Conservation (phyloP, 1,284 basidiomycete genomes). For the Apiotrichum porosum region DNA sequence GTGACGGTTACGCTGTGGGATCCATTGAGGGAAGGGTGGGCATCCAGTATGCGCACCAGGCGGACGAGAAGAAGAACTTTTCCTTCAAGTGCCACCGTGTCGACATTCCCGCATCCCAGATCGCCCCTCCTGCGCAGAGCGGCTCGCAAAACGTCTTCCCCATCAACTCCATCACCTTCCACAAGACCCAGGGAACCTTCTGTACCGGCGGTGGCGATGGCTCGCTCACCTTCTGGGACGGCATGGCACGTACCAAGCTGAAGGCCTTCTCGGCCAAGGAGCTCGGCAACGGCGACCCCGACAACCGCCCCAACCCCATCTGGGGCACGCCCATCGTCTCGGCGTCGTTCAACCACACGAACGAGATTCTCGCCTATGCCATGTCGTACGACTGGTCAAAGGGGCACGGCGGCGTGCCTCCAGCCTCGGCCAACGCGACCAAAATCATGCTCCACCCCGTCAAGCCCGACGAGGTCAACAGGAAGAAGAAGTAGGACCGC, state of each 20-base stretch:
- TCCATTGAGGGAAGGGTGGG: conserved; percentile 94
- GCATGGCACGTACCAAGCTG: conserved; percentile 71
- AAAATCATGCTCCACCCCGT: conserved; percentile 86
- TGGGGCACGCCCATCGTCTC: conserved; percentile 50
- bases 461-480: conserved; percentile 80
- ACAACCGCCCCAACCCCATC: conserved; percentile 55
- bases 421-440: conserved; percentile 52
- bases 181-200: conserved; percentile 88
- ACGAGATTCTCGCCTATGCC: conserved; percentile 83
- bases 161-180: conserved; percentile 89
- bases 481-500: conserved; percentile 38
- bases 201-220: conserved; percentile 73
- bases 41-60: conserved; percentile 64
- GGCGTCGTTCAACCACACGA: conserved; percentile 75
- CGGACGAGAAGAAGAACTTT: conserved; percentile 62
- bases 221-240: conserved; percentile 36
- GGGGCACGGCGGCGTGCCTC: conserved; percentile 81
- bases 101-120: conserved; percentile 51
- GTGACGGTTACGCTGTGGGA: conserved; percentile 80
- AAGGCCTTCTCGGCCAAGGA: conserved; percentile 55
- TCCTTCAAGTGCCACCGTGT: conserved; percentile 94
- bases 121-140: conserved; percentile 26
- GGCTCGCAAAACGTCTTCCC: conserved; percentile 71
- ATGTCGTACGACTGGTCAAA: conserved; percentile 85
- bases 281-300: conserved; percentile 65